Base-by-base conservation (phyloP, 805 yeast genomes). In the Maudiozyma saulgeensis region DNA sequence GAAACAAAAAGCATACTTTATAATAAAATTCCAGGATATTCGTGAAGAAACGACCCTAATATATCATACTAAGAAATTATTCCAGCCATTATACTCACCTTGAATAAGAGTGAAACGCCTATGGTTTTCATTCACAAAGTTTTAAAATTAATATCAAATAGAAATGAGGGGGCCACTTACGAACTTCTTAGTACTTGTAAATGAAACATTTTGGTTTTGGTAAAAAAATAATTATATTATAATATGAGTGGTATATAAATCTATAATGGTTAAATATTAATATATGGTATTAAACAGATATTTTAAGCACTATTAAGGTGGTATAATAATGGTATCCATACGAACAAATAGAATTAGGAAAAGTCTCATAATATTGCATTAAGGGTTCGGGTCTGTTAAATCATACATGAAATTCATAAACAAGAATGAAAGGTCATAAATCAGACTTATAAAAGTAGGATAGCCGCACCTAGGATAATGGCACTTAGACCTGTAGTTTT, bases 401-500 rank as follows among this genome's bases (percentile, higher is more conserved):
- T 16, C 15, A 39, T 39, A 18, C 13, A 18, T 37, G 18, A 16
- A 12, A 21, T 18, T 18, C 13, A 18, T 19, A 19, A 18, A 18
- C 4, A 39, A 39, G 9, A 21, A 15, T 2, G 40, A 37, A 37
- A 37, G 18, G 16, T 37, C 40, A 37, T 39, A 19, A 12, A 21
- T 39, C 23, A 39, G 7, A 7, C 13, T 47, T 32, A 47, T 47
- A 47, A 23, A 34, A 51, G 42, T 48, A 51, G 41, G 7, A 50
- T 48, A 32, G 35, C 53, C 19, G 51, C 54, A 21, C 49, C 56
- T 19, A 52, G 43, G 41, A 49, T 26, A 46, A 45, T 51, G 21
- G 47, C 49, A 50, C 52, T 44, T n/a, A 50, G 15, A 26, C 49
- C 51, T 23, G 47, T 48, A 21, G 38, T 45, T n/a, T 11, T 45